Base-by-base conservation (phyloP, 768 basidiomycete genomes). In the Gelatoporia subvermispora region DNA sequence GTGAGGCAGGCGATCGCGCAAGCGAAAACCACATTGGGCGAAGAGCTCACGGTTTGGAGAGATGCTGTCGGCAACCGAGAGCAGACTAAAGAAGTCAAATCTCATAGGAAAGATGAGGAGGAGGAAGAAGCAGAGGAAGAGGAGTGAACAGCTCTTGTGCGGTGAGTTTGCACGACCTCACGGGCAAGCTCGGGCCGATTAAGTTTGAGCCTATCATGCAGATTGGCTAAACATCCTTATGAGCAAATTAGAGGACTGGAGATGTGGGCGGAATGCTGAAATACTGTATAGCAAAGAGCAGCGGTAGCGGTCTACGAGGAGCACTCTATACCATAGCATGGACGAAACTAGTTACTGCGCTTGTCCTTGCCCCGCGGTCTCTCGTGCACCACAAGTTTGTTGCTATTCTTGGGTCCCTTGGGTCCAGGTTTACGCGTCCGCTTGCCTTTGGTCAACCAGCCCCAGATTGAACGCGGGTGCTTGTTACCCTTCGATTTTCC, bases 401-500 rank as follows among this genome's bases (percentile, higher is more conserved):
- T 93, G 60, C 87, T 85, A 65, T 82, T 82, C 75, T 90, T 90
- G 44, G 89, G 89, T 18, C 90, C 92, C 61, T 88, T 91, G 49
- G 87, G 89, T 40, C 92, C 92, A 15, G 93, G 89, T 64, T 92
- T 87, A 60, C 95, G 84, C 47, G 95, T 99, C 49, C 95, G 79
- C 52, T 84, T 89, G 50, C 93, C 93, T 73, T 93, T 92, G 13
- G 91, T 88, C 49, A 86, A 77, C 88, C 89, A 93, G 48, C 92
- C 93, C 85, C 87, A 96, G 45, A 89, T 81, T 10, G 90, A 93
- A 22, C 88, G 84, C 2, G 94, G 92, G 64, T 93, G 85, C 63
- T 91, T 95, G 79, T 94, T 84, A 49, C 90, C 91, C 76, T 99
- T 98, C 51, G 88, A 90, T 68, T 95, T 97, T 58, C 95, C 95